Evolutionary conservation across 371 early-diverging fungal genomes (phyloP), one percentile per base, ranked within the genome.

Genomic region (Saksenaea oblongispora): DNA sequence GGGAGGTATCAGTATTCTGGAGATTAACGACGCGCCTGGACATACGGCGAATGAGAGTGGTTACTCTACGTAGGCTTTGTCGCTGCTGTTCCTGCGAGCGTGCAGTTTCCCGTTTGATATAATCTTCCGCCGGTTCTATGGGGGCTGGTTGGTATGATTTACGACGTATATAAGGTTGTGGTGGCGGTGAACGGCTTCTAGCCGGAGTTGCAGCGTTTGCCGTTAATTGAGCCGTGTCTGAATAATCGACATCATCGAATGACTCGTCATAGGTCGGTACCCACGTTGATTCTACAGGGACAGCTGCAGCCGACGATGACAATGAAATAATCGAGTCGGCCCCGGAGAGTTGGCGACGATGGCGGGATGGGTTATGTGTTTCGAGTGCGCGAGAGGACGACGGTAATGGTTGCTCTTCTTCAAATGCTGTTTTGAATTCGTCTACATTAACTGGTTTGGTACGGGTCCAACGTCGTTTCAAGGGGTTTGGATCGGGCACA

Each of bases 141-240:
- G 54, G 36, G n/a, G 72, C 67, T 34, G 75, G 72, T 28, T 72
- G 58, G 22, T 67, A 75, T 2, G 61, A 36, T 55, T 53, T 35
- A 22, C 35, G n/a, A 51, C 41, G 56, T 42, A 61, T 28, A 41
- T 2, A 27, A 34, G 28, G 51, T 36, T 8, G 28, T 54, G 36
- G 42, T 57, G 36, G 51, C 37, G 63, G 63, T 26, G 63, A 47
- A 15, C 42, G 58, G 27, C 51, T 35, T 14, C 57, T 56, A 5
- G 47, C 53, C 7, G 69, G 39, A 7, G 55, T 56, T n/a, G 75
- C 72, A 18, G 66, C 75, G 39, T 75, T 72, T 13, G 64, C 47
- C 18, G 75, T 75, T 26, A 75, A 58, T 47, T 67, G 28, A 0
- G 75, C 75, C 2, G 75, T 75, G 51, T 75, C 75, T 35, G 75